Evolutionary conservation across 208 protist genomes (phyloP).

Genomic region (Leishmania mexicana): DNA sequence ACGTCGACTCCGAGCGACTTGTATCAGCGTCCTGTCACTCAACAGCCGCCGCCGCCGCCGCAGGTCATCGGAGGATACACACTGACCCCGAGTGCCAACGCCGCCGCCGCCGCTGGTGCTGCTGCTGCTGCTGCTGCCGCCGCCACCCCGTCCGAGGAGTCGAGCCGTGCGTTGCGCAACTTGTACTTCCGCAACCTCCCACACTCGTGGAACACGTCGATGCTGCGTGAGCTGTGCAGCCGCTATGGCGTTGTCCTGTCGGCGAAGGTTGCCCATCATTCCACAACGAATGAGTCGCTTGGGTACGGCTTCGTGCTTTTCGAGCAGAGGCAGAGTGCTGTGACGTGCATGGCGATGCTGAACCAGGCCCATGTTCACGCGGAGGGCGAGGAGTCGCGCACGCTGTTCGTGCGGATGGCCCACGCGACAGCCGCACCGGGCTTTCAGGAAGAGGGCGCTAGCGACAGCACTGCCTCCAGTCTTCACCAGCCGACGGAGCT

Average conservation of each 20-base stretch:
- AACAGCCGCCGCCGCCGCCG: neutral
- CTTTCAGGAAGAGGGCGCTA: constrained; percentile 21
- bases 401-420: constrained; percentile 30
- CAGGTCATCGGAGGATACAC: constrained; percentile 12
- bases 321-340: constrained; percentile 41
- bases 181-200: constrained; percentile 71
- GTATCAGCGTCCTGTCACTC: constrained; percentile 5
- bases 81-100: constrained; percentile 6
- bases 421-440: constrained; percentile 22
- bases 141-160: constrained; percentile 8
- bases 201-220: constrained; percentile 65
- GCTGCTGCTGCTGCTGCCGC: constrained; percentile 9
- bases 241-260: constrained; percentile 54
- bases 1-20: neutral
- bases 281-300: constrained; percentile 45
- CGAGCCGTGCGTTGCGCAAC: constrained; percentile 34
- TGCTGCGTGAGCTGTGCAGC: constrained; percentile 57
- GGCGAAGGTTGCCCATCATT: constrained; percentile 64
- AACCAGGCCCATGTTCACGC: constrained; percentile 21
- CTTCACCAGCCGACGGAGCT: neutral
- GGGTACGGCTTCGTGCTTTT: constrained; percentile 83
- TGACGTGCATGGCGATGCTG: constrained; percentile 36
- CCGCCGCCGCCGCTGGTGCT: neutral
- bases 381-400: constrained; percentile 19
- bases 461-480: neutral